These are phyloP conservation scores for Hymenoscyphus albidus DNA, from an alignment of 2,329 filamentous ascomycete species.

Conservation along the genomic window DNA sequence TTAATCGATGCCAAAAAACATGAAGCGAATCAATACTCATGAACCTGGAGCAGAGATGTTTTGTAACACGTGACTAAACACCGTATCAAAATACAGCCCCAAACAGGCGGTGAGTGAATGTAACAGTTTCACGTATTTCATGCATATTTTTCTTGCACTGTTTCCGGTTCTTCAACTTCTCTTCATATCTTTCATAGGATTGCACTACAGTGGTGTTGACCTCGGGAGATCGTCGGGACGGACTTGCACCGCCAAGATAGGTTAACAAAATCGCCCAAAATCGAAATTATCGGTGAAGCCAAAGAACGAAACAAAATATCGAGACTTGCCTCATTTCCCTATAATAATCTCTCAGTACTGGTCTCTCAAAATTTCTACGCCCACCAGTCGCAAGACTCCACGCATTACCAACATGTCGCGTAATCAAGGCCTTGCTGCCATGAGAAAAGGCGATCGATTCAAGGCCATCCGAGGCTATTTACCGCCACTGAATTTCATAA, in stretches of 20 bases:
- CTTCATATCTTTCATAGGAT: not conserved
- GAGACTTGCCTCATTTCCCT: not conserved
- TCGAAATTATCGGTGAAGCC: not conserved
- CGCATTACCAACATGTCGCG: not conserved
- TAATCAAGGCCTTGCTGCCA: not conserved
- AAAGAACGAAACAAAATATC: not conserved
- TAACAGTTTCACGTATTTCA: too few species aligned
- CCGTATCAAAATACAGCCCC: too few species aligned
- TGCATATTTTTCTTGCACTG: not conserved
- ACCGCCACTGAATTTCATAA: constrained; percentile 54
- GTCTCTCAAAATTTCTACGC: not conserved
- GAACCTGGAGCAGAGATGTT: too few species aligned
- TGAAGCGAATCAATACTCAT: too few species aligned
- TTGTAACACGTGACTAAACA: too few species aligned
- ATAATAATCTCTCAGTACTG: not conserved
- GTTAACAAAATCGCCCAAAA: not conserved
- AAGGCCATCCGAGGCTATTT: constrained; percentile 13
- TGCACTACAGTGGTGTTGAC: not conserved
- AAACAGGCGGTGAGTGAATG: too few species aligned
- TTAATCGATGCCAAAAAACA: too few species aligned
- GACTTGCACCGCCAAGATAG: not conserved
- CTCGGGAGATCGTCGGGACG: not conserved
- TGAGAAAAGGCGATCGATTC: not conserved
- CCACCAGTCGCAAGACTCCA: not conserved
- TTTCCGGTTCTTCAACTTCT: not conserved